phyloP scores from a whole-genome alignment of 257 asterid genomes.

The Cynanchum wilfordii region DNA sequence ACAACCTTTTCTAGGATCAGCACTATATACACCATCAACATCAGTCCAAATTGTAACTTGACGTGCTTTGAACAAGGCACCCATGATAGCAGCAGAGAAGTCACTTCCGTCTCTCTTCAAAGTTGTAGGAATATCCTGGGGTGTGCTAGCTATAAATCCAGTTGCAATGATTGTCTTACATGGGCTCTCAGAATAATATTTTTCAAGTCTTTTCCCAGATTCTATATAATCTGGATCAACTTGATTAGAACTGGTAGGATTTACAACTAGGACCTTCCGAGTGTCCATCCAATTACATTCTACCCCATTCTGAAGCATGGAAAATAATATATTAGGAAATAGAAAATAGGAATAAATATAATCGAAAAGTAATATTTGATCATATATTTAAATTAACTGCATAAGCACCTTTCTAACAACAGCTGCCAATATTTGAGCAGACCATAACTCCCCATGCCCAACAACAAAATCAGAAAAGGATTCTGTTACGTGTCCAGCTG shows the following conservation, averaged over 20 bases:
- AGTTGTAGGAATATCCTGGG: slow-evolving; percentile 88
- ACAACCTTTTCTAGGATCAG: slow-evolving; percentile 96
- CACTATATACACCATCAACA: slow-evolving; percentile 95
- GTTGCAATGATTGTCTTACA: slow-evolving; percentile 75
- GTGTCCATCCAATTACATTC: slow-evolving; percentile 92
- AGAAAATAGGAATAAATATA: slow-evolving; percentile 4
- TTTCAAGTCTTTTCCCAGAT: slow-evolving; percentile 68
- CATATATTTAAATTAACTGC: slow-evolving; percentile 7
- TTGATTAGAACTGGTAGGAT: slow-evolving; percentile 72
- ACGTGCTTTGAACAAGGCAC: slow-evolving; percentile 79
- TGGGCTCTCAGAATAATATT: slow-evolving; percentile 71
- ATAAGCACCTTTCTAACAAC: slow-evolving; percentile 71
- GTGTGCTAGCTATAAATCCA: slow-evolving; percentile 91
- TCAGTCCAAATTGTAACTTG: slow-evolving; percentile 99
- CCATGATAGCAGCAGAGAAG: slow-evolving; percentile 98
- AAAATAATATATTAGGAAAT: slow-evolving; percentile 17
- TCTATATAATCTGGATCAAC: slow-evolving; percentile 93
- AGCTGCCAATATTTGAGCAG: slow-evolving; percentile 76
- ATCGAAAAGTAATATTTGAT: not conserved
- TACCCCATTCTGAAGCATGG: slow-evolving; percentile 57
- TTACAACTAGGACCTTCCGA: slow-evolving; percentile 87
- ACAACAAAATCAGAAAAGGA: slow-evolving; percentile 98
- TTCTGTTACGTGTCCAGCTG: slow-evolving; percentile 98
- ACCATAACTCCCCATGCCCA: slow-evolving; percentile 98
- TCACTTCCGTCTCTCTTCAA: slow-evolving; percentile 99